Evolutionary conservation across 1,284 basidiomycete species (phyloP).

Genomic region (Ceratobasidium sp.): DNA sequence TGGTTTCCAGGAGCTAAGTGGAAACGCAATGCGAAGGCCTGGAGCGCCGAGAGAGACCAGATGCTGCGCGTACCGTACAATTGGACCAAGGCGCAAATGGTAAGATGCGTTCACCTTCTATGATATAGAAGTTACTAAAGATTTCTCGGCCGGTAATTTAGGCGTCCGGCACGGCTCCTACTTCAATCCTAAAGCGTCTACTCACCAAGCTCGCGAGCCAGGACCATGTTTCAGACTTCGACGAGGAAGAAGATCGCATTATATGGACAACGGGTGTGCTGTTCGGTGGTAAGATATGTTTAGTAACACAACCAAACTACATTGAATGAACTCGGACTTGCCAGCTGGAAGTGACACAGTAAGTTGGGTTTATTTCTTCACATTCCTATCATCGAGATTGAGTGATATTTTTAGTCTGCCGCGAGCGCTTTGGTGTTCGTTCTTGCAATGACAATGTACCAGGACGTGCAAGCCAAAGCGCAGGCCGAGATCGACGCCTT

Average conservation of each 20-base stretch:
- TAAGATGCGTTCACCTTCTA: background rate
- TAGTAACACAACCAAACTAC: background rate
- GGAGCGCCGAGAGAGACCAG: constrained; percentile 32
- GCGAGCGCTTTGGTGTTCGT: constrained; percentile 18
- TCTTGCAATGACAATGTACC: constrained; percentile 42
- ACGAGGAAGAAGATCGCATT: constrained; percentile 12
- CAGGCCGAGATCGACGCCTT: constrained; percentile 39
- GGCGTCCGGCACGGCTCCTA: constrained; percentile 1
- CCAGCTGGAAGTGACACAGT: constrained; percentile 35
- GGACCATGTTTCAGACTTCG: background rate
- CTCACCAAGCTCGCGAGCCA: background rate
- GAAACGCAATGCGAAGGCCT: constrained; percentile 25
- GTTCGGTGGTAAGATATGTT: constrained; percentile 14
- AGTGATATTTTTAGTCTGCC: constrained; percentile 2
- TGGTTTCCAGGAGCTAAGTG: constrained; percentile 44
- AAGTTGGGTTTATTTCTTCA: background rate
- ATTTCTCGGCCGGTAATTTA: background rate
- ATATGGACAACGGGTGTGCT: constrained; percentile 36
- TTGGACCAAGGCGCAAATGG: constrained; percentile 31
- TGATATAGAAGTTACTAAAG: background rate
- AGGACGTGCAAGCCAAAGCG: constrained; percentile 40
- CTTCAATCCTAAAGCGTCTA: constrained; percentile 4
- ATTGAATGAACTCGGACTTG: background rate
- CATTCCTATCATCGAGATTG: background rate
- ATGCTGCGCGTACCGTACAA: constrained; percentile 36